Evolutionary conservation across 352 stramenopile genomes (phyloP).

Genomic region (Stephanocyclus meneghinianus): DNA sequence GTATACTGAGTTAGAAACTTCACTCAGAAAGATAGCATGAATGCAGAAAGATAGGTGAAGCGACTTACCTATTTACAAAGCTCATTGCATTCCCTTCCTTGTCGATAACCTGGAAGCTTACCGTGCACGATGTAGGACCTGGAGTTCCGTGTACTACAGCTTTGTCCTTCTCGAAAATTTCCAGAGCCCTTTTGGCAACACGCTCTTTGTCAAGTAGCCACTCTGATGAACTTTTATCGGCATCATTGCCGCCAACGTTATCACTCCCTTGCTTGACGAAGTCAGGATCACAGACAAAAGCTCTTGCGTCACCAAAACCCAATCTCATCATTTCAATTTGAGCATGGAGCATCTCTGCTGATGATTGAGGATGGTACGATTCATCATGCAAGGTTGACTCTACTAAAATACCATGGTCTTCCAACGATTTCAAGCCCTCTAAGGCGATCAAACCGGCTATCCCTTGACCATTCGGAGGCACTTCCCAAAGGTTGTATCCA

Average conservation of each 20-base stretch:
- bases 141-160: conserved; percentile 57
- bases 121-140: conserved; percentile 84
- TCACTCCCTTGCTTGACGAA: conserved; percentile 24
- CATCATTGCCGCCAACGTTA: not conserved
- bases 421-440: conserved; percentile 86
- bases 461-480: conserved; percentile 94
- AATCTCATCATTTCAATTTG: conserved; percentile 91
- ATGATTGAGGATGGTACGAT: conserved; percentile 50
- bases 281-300: conserved; percentile 83
- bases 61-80: conserved; percentile 90
- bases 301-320: conserved; percentile 90
- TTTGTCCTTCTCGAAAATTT: conserved; percentile 64
- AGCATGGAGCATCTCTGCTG: conserved; percentile 86
- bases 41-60: not conserved
- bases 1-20: not conserved
- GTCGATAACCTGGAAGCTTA: conserved; percentile 96
- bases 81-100: conserved; percentile 92
- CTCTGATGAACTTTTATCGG: conserved; percentile 13
- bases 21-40: not conserved
- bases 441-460: conserved; percentile 93
- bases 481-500: conserved; percentile 89
- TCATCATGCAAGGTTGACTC: conserved; percentile 1
- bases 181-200: conserved; percentile 53
- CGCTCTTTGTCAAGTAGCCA: conserved; percentile 68
- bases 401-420: conserved; percentile 38